Conservation (phyloP, 176 grass and related monocot species). For the Oryza meyeriana region DNA sequence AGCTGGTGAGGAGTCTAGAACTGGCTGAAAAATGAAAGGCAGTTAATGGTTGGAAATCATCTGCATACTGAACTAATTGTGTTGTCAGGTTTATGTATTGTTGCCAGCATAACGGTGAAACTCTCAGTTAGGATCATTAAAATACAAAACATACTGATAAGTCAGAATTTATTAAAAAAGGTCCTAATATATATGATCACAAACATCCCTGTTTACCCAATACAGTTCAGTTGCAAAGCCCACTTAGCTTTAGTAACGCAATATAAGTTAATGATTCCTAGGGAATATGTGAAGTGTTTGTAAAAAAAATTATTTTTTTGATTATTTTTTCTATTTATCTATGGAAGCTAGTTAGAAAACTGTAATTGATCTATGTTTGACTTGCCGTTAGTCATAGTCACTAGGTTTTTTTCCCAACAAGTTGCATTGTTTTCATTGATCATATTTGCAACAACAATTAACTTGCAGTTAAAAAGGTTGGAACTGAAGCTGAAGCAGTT, state of each 20-base stretch:
- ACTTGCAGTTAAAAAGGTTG: conserved; percentile 87
- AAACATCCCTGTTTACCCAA: neutral
- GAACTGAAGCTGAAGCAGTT: conserved; percentile 96
- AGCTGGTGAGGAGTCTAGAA: neutral
- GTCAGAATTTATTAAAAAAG: neutral
- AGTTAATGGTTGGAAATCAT: neutral
- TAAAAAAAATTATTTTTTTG: neutral
- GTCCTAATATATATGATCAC: neutral
- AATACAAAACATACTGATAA: conserved; percentile 5
- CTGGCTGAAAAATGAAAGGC: neutral
- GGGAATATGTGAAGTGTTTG: neutral
- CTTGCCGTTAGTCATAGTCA: neutral
- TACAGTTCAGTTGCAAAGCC: neutral
- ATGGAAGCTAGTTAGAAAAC: neutral
- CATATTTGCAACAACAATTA: conserved; percentile 17
- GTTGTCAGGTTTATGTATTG: neutral
- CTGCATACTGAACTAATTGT: neutral
- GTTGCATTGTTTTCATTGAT: neutral
- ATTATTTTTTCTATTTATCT: neutral
- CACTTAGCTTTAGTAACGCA: neutral
- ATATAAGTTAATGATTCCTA: neutral
- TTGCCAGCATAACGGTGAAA: neutral
- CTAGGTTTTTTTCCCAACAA: neutral
- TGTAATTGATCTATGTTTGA: neutral
- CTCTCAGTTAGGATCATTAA: neutral